Evolutionary conservation across 1,284 basidiomycete genomes (phyloP), one percentile per base, ranked within the genome.

Genomic region (Irpex sp.): DNA sequence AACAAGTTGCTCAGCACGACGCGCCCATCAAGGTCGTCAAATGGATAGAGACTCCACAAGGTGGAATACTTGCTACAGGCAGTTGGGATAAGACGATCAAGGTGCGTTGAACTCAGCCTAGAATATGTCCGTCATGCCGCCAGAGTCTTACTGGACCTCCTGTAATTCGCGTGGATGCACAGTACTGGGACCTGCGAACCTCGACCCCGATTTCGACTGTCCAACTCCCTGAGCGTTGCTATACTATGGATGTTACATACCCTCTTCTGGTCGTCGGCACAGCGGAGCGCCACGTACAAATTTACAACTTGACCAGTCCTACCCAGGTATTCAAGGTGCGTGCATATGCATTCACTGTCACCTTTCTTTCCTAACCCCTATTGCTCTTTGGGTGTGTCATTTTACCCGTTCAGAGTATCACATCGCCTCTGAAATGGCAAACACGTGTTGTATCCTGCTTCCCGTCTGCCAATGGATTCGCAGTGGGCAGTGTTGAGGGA

Each of bases 261-360:
- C 93, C 92, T 0, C 81, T 95, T n/a, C 85, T 97, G 78, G 95
- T 97, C 35, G 92, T 95, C 39, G 97, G 92, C n/a, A 97, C 94
- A 5, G 97, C 96, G 13, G 95, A 95, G 68, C 85, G 94, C 36
- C 89, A 95, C 73, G 88, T 98, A 62, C 88, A 94, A 72, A 90
- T 97, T 60, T 93, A 88, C 80, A 92, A 97, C 74, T 82, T 97
- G 66, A 85, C 85, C 61, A 94, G 91, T 74, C 94, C 95, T 0
- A 88, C 83, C 21, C 81, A 85, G 0, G 75, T 88, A 1, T 92
- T 86, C 79, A 93, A 92, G 79, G 92, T 92, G 64, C 57, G 79
- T 71, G 26, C 31, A 26, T 26, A 26, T 26, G 26, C 3, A 26
- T 26, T 26, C 26, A 3, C 26, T 0, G 3, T 26, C 3, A 4